Evolutionary conservation across 2,329 filamentous ascomycete genomes (phyloP), one percentile per base, ranked within the genome.

Genomic region (Venturia oleaginea): DNA sequence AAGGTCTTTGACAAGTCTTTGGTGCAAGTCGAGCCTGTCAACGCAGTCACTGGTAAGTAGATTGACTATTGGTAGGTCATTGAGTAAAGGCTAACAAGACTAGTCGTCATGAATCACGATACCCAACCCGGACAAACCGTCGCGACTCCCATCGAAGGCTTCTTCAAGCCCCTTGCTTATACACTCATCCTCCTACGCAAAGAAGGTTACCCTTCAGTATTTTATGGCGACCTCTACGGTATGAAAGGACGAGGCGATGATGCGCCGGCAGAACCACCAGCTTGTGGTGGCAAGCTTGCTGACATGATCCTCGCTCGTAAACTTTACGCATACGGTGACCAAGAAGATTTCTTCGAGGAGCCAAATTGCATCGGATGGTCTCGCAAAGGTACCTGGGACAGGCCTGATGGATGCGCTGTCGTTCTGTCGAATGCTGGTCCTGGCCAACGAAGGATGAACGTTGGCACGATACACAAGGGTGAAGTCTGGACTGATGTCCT

Each of bases 111-210:
- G 74, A 90, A 89, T 73, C 88, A 90, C 75, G 88, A 91, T 71
- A 90, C 87, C 0, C 76, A 86, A 48, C 77, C 82, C 40, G 84
- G 85, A 38, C 86, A 88, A 72, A 81, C 84, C 0, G 78, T 87
- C 54, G 85, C 83, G 68, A 83, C 85, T 0, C 82, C 83, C 1
- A 83, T 91, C 48, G 81, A 84, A 64, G 78, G 80, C 32, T 86
- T 83, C 76, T 89, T 91, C 77, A 90, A 90, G 73, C 82, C 86
- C 0, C 78, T 91, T 19, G 89, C 87, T 15, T 90, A 91, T 72
- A 78, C 86, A 0, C 79, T 91, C 55, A 90, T 91, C 64, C 81
- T 92, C 1, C 83, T 91, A 32, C 82, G 86, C 15, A 74, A 79
- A 61, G 77, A 83, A 40, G 86, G 86, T 19, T 81, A 84, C 34